Conservation (phyloP, 2,329 filamentous ascomycete genomes). For the Fusarium brevicatenulatum region DNA sequence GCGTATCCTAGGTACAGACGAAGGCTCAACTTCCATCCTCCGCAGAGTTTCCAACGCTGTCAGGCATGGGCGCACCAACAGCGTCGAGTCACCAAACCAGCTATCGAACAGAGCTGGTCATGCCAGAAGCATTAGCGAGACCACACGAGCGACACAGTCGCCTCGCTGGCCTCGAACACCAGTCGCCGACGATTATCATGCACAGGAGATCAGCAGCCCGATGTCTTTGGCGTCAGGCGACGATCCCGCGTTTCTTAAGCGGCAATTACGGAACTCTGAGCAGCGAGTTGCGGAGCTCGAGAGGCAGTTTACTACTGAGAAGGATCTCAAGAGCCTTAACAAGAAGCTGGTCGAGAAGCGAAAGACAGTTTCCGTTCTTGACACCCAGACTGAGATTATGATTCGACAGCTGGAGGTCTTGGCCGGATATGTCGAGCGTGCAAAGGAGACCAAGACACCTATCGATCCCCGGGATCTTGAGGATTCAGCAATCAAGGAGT, state of each 20-base stretch:
- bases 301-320: slow-evolving; percentile 75
- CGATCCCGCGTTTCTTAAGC: slow-evolving; percentile 74
- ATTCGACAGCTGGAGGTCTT: slow-evolving; percentile 91
- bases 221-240: slow-evolving; percentile 71
- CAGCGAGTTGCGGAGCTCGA: slow-evolving; percentile 88
- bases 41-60: slow-evolving; percentile 93
- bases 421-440: slow-evolving; percentile 86
- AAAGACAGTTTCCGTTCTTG: slow-evolving; percentile 92
- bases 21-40: slow-evolving; percentile 81
- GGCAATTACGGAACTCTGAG: slow-evolving; percentile 82
- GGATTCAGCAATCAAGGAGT: slow-evolving; percentile 89
- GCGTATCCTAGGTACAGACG: slow-evolving; percentile 83
- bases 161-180: slow-evolving; percentile 78
- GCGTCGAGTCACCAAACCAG: slow-evolving; percentile 67
- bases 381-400: slow-evolving; percentile 95
- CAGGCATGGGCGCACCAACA: slow-evolving; percentile 89
- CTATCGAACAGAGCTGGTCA: slow-evolving; percentile 59
- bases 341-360: slow-evolving; percentile 91
- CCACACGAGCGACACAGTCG: slow-evolving; percentile 71
- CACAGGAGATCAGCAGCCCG: slow-evolving; percentile 77
- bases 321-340: slow-evolving; percentile 79
- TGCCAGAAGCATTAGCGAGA: slow-evolving; percentile 72
- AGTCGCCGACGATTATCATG: slow-evolving; percentile 63
- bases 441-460: slow-evolving; percentile 83
- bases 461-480: slow-evolving; percentile 86